Evolutionary conservation across 2,329 filamentous ascomycete species (phyloP), one percentile per base, ranked within the genome.

Genomic region (Trichoderma gracile): DNA sequence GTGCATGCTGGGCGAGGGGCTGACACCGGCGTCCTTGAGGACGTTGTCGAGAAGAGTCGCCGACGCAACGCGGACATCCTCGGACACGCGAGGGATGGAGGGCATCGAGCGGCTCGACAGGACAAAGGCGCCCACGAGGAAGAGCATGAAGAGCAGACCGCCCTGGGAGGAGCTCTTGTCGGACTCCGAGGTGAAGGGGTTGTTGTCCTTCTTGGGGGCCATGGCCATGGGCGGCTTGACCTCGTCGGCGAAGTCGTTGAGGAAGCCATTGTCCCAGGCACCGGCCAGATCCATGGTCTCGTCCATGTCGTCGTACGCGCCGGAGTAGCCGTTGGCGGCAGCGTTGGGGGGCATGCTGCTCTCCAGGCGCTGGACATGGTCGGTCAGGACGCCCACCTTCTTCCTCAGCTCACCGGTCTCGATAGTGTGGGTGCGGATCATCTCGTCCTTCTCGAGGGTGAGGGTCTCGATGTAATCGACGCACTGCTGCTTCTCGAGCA

Each of bases 111-210:
- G 87, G 78, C 93, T 96, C 38, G 94, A 97, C 67, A 95, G 90
- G 71, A 98, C 93, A 74, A 97, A 97, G 60, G 95, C 95, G 74
- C 95, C 95, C 69, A 97, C 93, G 62, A 99, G 89, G 74, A 99
- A 90, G 70, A 97, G 90, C 92, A 97, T 96, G 78, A 94, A 89
- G 76, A 98, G 84, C 72, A 98, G 80, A 72, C 92, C 86, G 58
- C 92, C 91, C 72, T 93, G 91, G 70, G 92, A 89, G 67, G 88
- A 84, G 65, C 85, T 80, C 79, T 89, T 89, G 67, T 89, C 86
- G 65, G 78, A 75, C 71, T 75, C 74, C 49, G 78, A 74, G 57
- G 82, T 76, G 63, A 69, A 50, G 45, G 67, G 69, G 55, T 63
- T 68, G 14, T 77, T 75, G 53, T 63, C 68, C 78, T 87, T 86